Percentiles rank a stretch among this genome's conserved stretches.
Evolutionary conservation across 805 yeast species (phyloP).

Genomic region (Monosporozyma aquatica): DNA sequence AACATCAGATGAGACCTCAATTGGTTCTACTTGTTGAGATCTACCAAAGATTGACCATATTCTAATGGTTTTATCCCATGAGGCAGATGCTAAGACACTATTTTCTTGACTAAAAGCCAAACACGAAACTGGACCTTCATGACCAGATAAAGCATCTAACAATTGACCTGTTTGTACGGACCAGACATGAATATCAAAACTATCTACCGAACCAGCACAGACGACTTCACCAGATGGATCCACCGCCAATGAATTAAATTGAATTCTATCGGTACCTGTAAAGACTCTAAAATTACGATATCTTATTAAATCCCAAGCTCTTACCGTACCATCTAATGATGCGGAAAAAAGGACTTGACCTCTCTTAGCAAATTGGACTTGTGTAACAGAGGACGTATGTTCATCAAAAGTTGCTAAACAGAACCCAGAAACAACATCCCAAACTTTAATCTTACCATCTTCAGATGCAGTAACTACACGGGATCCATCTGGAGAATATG

Average conservation of each 20-base stretch:
- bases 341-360: slow-evolving; percentile 90
- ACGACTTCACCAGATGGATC: slow-evolving; percentile 97
- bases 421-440: slow-evolving; percentile 92
- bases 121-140: slow-evolving; percentile 90
- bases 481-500: slow-evolving; percentile 92
- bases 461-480: slow-evolving; percentile 88
- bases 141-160: slow-evolving; percentile 81
- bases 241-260: slow-evolving; percentile 81
- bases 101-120: slow-evolving; percentile 77
- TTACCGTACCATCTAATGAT: slow-evolving; percentile 90
- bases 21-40: slow-evolving; percentile 81
- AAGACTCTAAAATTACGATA: slow-evolving; percentile 92
- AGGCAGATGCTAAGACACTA: slow-evolving; percentile 72
- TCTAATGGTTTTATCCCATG: slow-evolving; percentile 94
- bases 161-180: slow-evolving; percentile 93
- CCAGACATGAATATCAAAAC: slow-evolving; percentile 90
- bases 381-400: slow-evolving; percentile 82
- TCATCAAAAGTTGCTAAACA: slow-evolving; percentile 87
- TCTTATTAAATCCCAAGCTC: slow-evolving; percentile 94
- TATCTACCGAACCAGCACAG: slow-evolving; percentile 87
- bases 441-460: slow-evolving; percentile 92
- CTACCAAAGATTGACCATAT: slow-evolving; percentile 90
- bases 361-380: slow-evolving; percentile 73
- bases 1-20: slow-evolving; percentile 77
- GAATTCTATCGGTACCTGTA: slow-evolving; percentile 82